Base-by-base conservation (phyloP, 352 stramenopile genomes). In the Phytophthora pseudosyringae region DNA sequence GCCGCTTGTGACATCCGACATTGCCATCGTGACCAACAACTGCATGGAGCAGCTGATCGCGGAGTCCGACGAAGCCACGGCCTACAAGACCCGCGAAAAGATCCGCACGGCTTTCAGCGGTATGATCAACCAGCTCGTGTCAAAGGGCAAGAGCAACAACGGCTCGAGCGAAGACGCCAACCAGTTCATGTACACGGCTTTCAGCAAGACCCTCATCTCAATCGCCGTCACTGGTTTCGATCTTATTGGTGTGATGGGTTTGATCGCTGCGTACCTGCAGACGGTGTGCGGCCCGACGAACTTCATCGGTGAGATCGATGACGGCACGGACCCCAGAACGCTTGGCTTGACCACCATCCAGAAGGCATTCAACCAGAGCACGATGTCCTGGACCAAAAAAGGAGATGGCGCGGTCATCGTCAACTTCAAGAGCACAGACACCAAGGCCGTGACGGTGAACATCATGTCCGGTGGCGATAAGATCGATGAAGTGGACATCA, bases 301-400 rank as follows among this genome's bases (percentile, higher is more conserved):
- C 12, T 79, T 85, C 35, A 61, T 88, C 5, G 75, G 80, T 11
- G 70, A 88, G 43, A 81, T 90, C 41, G 81, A 90, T 32, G 78
- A 85, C 15, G 81, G 81, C 12, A 67, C 57, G 1, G 59, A 80
- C 4, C 61, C 71, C 0, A 56, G 76, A 4, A 80, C 81, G 0
- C 47, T 90, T 0, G 81, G 79, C 3, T 31, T 90, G 13, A 76
- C 56, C 1, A 75, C 61, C 0, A 52, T 84, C 1, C 57, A 75
- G 11, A 63, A 75, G 6, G 81, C 81, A 8, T 90, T 90, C 50
- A 67, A 68, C 7, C 50, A 64, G 18, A 84, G 65, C 33, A 55
- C 64, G 0, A 76, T 78, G 35, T 59, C 58, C 3, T 89, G 80
- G 79, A 87, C 61, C 0, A 62, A 69, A 12, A 46, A 68, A 8